Percentiles rank a stretch among this genome's conserved stretches.
These are phyloP conservation scores for Dispira simplex DNA, from an alignment of 192 early-diverging fungal species.

Conservation along the genomic window DNA sequence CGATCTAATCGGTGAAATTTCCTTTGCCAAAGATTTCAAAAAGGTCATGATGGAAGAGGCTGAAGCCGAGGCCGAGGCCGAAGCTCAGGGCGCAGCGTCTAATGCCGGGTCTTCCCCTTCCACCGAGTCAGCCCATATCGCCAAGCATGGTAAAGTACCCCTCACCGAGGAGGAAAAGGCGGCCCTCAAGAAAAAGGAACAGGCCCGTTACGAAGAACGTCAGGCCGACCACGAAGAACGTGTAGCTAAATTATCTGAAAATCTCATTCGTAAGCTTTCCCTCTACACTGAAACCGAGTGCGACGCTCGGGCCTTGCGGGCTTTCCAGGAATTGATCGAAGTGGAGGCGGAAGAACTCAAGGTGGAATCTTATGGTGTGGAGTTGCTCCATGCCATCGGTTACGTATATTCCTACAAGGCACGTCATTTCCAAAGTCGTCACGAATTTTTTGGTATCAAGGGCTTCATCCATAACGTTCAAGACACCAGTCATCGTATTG, in stretches of 20 bases:
- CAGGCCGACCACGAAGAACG: constrained; percentile 39
- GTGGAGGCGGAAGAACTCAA: constrained; percentile 81
- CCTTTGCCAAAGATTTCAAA: constrained; percentile 84
- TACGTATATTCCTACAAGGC: constrained; percentile 82
- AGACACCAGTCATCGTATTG: constrained; percentile 86
- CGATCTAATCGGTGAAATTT: constrained; percentile 96
- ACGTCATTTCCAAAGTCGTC: constrained; percentile 58
- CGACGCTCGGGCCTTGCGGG: constrained; percentile 34
- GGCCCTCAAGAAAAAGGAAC: constrained; percentile 37
- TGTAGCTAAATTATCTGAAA: constrained; percentile 53
- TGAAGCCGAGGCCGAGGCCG: constrained; percentile 29
- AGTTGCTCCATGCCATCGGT: constrained; percentile 86
- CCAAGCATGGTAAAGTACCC: constrained; percentile 14
- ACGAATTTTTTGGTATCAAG: constrained; percentile 56
- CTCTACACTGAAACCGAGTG: constrained; percentile 52
- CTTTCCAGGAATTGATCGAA: constrained; percentile 51
- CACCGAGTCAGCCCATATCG: too few relatives aligned
- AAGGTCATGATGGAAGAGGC: constrained; percentile 56
- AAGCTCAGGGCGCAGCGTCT: constrained; percentile 12
- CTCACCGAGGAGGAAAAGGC: constrained; percentile 38
- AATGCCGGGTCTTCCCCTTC: background rate
- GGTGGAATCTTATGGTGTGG: constrained; percentile 80
- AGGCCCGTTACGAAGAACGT: constrained; percentile 40
- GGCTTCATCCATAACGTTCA: constrained; percentile 51
- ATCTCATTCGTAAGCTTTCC: constrained; percentile 59